These are phyloP conservation scores for Serendipita sp. DNA, from an alignment of 768 basidiomycete species.

Conservation along the genomic window DNA sequence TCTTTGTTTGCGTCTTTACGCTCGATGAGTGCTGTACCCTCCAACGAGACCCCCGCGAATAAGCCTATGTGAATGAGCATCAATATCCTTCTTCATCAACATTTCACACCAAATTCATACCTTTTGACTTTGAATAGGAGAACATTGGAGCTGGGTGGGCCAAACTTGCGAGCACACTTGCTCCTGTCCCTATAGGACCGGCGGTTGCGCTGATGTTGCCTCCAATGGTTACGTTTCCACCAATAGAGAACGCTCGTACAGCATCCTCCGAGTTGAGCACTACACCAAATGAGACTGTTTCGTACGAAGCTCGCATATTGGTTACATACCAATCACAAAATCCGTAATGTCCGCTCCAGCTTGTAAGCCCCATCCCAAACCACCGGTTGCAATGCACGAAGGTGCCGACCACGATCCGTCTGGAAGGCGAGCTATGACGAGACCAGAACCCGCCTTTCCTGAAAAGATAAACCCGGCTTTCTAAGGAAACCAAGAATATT, in stretches of 20 bases:
- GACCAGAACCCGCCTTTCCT: slow-evolving; percentile 82
- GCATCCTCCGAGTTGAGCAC: slow-evolving; percentile 95
- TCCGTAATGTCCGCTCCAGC: slow-evolving; percentile 91
- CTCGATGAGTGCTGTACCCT: slow-evolving; percentile 88
- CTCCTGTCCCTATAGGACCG: slow-evolving; percentile 89
- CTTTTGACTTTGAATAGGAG: slow-evolving; percentile 89
- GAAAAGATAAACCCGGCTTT: slow-evolving; percentile 92
- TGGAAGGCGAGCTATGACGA: slow-evolving; percentile 81
- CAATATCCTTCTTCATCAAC: not conserved
- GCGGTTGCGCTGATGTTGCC: slow-evolving; percentile 74
- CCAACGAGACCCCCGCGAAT: slow-evolving; percentile 85
- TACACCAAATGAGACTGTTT: slow-evolving; percentile 21
- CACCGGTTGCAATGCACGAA: slow-evolving; percentile 90
- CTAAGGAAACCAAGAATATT: not conserved
- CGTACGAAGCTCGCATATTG: not conserved
- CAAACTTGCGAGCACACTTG: slow-evolving; percentile 67
- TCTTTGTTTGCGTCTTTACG: slow-evolving; percentile 91
- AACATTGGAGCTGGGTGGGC: slow-evolving; percentile 96
- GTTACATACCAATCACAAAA: slow-evolving; percentile 36
- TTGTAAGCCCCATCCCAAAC: slow-evolving; percentile 87
- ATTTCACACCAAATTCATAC: slow-evolving; percentile 23
- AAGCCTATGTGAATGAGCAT: slow-evolving; percentile 37
- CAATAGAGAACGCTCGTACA: slow-evolving; percentile 84
- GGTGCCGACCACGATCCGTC: slow-evolving; percentile 97
- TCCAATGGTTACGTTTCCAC: slow-evolving; percentile 92